phyloP scores from a whole-genome alignment of 768 basidiomycete species.

The Lentinula raphanica region DNA sequence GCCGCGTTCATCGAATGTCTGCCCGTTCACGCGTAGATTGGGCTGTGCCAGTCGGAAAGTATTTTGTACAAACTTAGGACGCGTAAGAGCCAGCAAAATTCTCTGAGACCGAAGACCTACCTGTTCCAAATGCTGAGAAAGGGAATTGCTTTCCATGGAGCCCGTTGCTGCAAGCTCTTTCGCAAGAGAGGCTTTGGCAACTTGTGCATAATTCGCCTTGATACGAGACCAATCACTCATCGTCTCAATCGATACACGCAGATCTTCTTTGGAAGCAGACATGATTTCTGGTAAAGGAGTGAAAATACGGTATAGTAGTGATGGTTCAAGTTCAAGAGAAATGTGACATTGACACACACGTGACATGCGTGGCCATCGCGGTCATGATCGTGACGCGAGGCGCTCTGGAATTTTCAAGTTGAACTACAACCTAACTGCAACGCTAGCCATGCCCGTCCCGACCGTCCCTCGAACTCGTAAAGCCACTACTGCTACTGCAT shows the following conservation, averaged over 20 bases:
- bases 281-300: not conserved
- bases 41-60: conserved; percentile 2
- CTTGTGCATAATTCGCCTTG: conserved; percentile 1
- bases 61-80: not conserved
- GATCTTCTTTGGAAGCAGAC: conserved; percentile 1
- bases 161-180: not conserved
- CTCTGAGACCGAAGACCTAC: not conserved
- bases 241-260: conserved; percentile 2
- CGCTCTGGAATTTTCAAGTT: not conserved
- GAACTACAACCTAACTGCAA: not conserved
- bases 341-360: not conserved
- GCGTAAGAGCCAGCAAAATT: not conserved
- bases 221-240: conserved; percentile 3
- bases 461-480: not conserved
- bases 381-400: no score
- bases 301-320: not conserved
- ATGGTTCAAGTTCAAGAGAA: not conserved
- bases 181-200: not conserved
- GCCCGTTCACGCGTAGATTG: conserved; percentile 5
- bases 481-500: not conserved
- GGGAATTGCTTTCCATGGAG: not conserved
- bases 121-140: conserved; percentile 3
- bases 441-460: not conserved
- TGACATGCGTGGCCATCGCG: not conserved
- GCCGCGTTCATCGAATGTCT: conserved; percentile 1